These are phyloP conservation scores for Cladosporium halotolerans DNA, from an alignment of 2,329 filamentous ascomycete genomes.

Conservation along the genomic window DNA sequence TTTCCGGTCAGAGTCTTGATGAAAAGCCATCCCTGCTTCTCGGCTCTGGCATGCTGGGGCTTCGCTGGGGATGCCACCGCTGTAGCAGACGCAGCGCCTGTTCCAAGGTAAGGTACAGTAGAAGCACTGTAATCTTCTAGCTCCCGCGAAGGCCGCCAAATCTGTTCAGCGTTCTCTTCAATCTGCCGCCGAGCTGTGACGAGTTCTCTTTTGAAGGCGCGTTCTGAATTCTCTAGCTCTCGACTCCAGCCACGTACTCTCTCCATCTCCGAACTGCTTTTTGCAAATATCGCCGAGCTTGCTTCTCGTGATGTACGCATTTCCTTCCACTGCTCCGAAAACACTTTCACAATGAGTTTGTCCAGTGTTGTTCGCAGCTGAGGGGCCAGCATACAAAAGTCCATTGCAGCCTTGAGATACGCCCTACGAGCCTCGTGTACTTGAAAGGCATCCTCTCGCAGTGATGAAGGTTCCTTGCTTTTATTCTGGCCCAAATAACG, in stretches of 20 bases:
- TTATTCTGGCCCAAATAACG: conserved; percentile 82
- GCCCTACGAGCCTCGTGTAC: conserved; percentile 86
- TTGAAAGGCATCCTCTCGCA: conserved; percentile 92
- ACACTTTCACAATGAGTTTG: conserved; percentile 76
- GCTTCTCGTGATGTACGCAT: conserved; percentile 67
- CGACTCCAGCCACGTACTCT: conserved; percentile 86
- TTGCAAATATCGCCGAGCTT: conserved; percentile 54
- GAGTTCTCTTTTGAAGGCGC: conserved; percentile 74
- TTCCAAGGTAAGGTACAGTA: conserved; percentile 81
- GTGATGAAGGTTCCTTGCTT: conserved; percentile 82
- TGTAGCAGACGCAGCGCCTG: conserved; percentile 52
- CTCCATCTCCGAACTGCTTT: conserved; percentile 76
- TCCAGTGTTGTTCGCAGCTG: conserved; percentile 80
- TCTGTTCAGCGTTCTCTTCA: conserved; percentile 65
- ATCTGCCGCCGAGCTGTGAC: conserved; percentile 73
- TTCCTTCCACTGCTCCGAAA: conserved; percentile 82
- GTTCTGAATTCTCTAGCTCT: conserved; percentile 88
- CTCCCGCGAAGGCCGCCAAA: conserved; percentile 77
- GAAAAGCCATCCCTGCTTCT: conserved; percentile 95
- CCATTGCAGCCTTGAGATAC: conserved; percentile 87
- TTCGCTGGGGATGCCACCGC: conserved; percentile 47
- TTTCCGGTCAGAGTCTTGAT: conserved; percentile 76
- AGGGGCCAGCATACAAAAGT: conserved; percentile 83
- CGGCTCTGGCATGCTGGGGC: conserved; percentile 44
- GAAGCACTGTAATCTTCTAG: conserved; percentile 87